These are phyloP conservation scores for Schwanniomyces pseudopolymorphus DNA, from an alignment of 805 yeast genomes.

Conservation along the genomic window DNA sequence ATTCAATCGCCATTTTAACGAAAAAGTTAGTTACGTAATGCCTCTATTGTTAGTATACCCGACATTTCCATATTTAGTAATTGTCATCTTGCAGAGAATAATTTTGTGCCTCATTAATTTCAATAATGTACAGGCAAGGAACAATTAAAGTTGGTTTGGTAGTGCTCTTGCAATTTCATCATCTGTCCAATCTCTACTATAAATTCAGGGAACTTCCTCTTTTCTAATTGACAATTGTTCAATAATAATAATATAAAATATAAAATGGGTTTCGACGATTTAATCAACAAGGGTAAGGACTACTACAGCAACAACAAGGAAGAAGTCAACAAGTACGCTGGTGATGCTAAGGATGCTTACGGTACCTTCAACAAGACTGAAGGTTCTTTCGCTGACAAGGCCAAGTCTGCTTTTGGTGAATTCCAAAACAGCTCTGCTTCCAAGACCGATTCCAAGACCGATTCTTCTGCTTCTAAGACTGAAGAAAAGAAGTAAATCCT, in stretches of 20 bases:
- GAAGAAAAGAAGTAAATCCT: background rate
- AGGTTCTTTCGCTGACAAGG: conserved; percentile 29
- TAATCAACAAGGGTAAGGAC: conserved; percentile 32
- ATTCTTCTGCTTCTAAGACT: background rate
- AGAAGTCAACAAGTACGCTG: conserved; percentile 20
- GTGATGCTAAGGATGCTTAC: conserved; percentile 39
- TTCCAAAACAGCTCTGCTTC: conserved; percentile 20
- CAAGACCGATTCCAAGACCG: background rate
- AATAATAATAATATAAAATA: background rate
- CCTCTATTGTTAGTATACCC: background rate
- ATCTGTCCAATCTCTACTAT: background rate
- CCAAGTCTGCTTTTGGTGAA: conserved; percentile 33
- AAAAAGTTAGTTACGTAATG: background rate
- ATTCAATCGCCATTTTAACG: background rate
- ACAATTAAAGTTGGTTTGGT: background rate
- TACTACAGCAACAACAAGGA: conserved; percentile 25
- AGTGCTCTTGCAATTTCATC: background rate
- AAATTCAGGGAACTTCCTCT: background rate
- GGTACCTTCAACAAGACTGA: conserved; percentile 28
- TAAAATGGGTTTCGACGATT: conserved; percentile 30
- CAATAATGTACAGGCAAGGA: background rate
- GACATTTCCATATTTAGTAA: background rate
- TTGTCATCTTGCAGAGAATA: background rate
- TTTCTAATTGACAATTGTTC: background rate
- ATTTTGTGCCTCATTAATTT: background rate